phyloP scores from a whole-genome alignment of 768 basidiomycete genomes.

The Suillus plorans region DNA sequence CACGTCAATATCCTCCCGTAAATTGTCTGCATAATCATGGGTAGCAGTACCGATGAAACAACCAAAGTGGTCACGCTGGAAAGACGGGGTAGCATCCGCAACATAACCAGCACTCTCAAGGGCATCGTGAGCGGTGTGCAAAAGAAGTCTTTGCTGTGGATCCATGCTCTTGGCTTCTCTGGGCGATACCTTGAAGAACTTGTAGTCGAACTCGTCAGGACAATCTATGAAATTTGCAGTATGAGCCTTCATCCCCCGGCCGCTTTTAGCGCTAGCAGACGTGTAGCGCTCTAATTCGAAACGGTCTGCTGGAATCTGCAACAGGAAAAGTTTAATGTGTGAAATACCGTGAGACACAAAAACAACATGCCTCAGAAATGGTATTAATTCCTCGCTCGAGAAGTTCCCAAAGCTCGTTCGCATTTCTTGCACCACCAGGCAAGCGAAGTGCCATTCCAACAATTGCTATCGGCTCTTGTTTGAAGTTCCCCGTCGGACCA shows the following conservation, averaged over 20 bases:
- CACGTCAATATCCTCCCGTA: slow-evolving; percentile 60
- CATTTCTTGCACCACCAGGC: slow-evolving; percentile 52
- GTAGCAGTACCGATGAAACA: slow-evolving; percentile 71
- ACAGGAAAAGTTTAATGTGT: slow-evolving; percentile 3
- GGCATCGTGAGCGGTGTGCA: slow-evolving; percentile 67
- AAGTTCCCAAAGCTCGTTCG: slow-evolving; percentile 55
- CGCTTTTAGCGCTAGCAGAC: slow-evolving; percentile 20
- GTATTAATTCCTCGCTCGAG: slow-evolving; percentile 58
- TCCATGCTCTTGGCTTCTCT: slow-evolving; percentile 77
- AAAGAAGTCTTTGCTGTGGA: slow-evolving; percentile 69
- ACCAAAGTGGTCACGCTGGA: slow-evolving; percentile 54
- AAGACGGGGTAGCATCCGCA: slow-evolving; percentile 53
- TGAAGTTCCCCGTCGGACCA: slow-evolving; percentile 2
- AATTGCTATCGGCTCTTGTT: slow-evolving; percentile 61
- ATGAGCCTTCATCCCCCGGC: slow-evolving; percentile 48
- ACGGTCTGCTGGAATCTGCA: slow-evolving; percentile 60
- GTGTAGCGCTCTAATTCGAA: slow-evolving; percentile 48
- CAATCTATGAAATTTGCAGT: slow-evolving; percentile 65
- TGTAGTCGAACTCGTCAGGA: slow-evolving; percentile 62
- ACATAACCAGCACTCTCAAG: slow-evolving; percentile 72
- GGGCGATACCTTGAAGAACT: slow-evolving; percentile 72
- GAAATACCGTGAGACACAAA: neutral
- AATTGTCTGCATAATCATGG: slow-evolving; percentile 66
- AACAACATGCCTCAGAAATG: slow-evolving; percentile 47
- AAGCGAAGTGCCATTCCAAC: slow-evolving; percentile 67